Percentiles rank a stretch among this genome's conserved stretches.
These are phyloP conservation scores for Astrephomene gubernaculifera DNA, from an alignment of 139 green algal species.

Conservation along the genomic window DNA sequence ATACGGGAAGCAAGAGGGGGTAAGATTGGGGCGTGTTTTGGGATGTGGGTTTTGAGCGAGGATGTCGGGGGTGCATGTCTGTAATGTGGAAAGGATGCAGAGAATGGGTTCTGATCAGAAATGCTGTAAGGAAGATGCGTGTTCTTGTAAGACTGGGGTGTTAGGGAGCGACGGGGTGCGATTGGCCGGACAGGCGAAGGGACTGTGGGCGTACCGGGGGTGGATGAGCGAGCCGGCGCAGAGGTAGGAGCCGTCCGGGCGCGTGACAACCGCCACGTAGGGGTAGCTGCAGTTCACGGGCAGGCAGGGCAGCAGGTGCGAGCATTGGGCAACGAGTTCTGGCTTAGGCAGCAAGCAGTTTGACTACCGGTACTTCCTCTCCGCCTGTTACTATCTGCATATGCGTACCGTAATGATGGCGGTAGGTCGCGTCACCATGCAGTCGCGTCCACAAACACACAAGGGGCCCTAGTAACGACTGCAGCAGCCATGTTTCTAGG, in stretches of 20 bases:
- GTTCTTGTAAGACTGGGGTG: too few relatives aligned
- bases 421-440: not conserved
- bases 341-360: not conserved
- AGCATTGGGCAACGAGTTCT: not conserved
- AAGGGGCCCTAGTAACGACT: not conserved
- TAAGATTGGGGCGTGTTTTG: not conserved
- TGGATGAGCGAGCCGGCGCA: conserved; percentile 29
- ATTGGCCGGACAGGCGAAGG: not conserved
- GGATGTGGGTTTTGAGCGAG: not conserved
- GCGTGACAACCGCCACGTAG: conserved; percentile 12
- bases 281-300: conserved; percentile 3
- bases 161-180: not conserved
- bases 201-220: not conserved
- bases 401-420: not conserved
- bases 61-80: not conserved
- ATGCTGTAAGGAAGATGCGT: not conserved
- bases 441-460: not conserved
- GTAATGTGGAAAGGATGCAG: not conserved
- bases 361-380: not conserved
- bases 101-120: not conserved
- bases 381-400: not conserved
- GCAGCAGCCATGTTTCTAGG: not conserved
- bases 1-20: not conserved
- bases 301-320: not conserved
- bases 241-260: conserved; percentile 33